phyloP scores from a whole-genome alignment of 371 early-diverging fungal species.

The Mucor piriformis region DNA sequence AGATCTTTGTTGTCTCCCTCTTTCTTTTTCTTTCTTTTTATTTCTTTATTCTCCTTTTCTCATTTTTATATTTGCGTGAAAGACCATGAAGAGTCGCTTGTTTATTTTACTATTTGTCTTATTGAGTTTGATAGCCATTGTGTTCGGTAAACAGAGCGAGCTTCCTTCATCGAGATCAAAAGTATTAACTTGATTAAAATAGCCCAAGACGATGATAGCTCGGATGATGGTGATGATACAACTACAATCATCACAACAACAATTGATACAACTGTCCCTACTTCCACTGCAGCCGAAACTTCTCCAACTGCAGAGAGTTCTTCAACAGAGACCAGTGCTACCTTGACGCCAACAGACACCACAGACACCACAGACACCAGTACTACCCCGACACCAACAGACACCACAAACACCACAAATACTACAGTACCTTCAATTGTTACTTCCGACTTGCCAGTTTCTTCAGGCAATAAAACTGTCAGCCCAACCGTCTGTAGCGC shows the following conservation, averaged over 20 bases:
- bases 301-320: neutral
- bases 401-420: neutral
- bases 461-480: constrained; percentile 9
- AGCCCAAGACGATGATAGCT: neutral
- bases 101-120: neutral
- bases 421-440: neutral
- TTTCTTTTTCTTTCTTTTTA: neutral
- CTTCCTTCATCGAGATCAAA: neutral
- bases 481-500: constrained; percentile 32
- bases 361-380: neutral
- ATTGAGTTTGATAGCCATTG: neutral
- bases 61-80: neutral
- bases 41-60: neutral
- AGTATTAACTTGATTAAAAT: neutral
- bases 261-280: neutral
- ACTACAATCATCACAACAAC: neutral
- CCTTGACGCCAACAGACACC: neutral
- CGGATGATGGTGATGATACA: neutral
- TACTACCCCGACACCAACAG: neutral
- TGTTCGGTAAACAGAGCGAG: neutral
- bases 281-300: neutral
- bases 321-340: neutral
- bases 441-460: neutral
- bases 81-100: constrained; percentile 2
- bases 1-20: constrained; percentile 1